These are phyloP conservation scores for Petasospora fabianii DNA, from an alignment of 1,139 yeast species.

Conservation along the genomic window DNA sequence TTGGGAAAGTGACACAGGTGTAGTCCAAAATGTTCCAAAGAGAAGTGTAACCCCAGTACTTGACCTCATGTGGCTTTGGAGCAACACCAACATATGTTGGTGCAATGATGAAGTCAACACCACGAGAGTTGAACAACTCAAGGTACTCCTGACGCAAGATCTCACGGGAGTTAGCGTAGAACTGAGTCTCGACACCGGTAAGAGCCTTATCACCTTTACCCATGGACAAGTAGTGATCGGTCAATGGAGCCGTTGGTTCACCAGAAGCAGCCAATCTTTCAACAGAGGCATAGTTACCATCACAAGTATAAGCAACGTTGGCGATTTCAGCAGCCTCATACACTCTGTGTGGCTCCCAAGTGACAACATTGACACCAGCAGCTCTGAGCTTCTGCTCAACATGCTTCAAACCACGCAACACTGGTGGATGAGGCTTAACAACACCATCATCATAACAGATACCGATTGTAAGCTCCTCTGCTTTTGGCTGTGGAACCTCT, in stretches of 20 bases:
- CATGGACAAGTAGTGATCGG: conserved; percentile 54
- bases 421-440: conserved; percentile 58
- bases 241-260: conserved; percentile 58
- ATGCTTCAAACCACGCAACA: conserved; percentile 41
- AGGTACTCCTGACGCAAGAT: conserved; percentile 51
- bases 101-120: conserved; percentile 62
- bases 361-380: conserved; percentile 43
- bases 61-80: conserved; percentile 48
- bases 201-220: conserved; percentile 52
- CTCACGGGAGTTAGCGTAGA: conserved; percentile 49
- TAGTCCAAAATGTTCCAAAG: conserved; percentile 63
- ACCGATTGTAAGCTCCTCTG: conserved; percentile 41
- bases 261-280: conserved; percentile 51
- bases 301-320: conserved; percentile 39
- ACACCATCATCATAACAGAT: conserved; percentile 44
- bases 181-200: conserved; percentile 44
- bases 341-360: conserved; percentile 51
- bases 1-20: conserved; percentile 58
- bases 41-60: conserved; percentile 75
- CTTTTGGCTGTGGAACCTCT: conserved; percentile 41
- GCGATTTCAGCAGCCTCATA: conserved; percentile 51
- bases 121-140: conserved; percentile 47
- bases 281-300: conserved; percentile 36
- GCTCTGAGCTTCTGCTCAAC: conserved; percentile 37
- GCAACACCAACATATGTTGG: conserved; percentile 74